Conservation (phyloP, 192 early-diverging fungal genomes). For the Coemansia brasiliensis region DNA sequence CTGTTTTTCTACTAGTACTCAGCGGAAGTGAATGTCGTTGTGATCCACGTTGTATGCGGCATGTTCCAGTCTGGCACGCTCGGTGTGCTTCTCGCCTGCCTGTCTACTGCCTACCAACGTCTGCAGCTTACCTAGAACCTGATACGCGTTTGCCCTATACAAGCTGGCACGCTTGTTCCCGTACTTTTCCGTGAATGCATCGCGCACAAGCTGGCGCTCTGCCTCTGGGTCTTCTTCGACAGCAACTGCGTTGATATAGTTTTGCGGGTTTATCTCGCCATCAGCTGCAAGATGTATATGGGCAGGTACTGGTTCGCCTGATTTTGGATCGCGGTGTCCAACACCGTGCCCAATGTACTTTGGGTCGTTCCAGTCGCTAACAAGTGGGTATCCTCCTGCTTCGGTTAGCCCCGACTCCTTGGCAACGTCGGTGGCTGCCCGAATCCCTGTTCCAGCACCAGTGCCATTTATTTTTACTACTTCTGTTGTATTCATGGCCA, state of each 20-base stretch:
- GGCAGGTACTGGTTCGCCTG: constrained; percentile 41
- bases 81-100: constrained; percentile 19
- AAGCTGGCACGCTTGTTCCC: constrained; percentile 35
- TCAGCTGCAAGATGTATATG: constrained; percentile 36
- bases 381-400: constrained; percentile 47
- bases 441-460: constrained; percentile 44
- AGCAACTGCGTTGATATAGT: constrained; percentile 24
- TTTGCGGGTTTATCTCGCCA: constrained; percentile 52
- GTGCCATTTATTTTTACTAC: constrained; percentile 36
- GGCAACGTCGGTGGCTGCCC: constrained; percentile 44
- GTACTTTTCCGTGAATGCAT: constrained; percentile 39
- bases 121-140: constrained; percentile 31
- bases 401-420: constrained; percentile 38
- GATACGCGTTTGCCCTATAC: constrained; percentile 42
- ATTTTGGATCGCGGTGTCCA: constrained; percentile 50
- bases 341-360: constrained; percentile 51
- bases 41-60: constrained; percentile 49
- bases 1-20: neutral
- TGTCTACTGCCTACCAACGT: constrained; percentile 21
- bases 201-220: constrained; percentile 26
- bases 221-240: constrained; percentile 38
- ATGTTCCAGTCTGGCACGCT: constrained; percentile 43
- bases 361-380: constrained; percentile 41
- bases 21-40: constrained; percentile 48
- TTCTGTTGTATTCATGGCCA: neutral